Percentiles rank a stretch among this genome's conserved stretches.
Conservation (phyloP, 164 flowering plant genomes). For the Nelumbo lutea region DNA sequence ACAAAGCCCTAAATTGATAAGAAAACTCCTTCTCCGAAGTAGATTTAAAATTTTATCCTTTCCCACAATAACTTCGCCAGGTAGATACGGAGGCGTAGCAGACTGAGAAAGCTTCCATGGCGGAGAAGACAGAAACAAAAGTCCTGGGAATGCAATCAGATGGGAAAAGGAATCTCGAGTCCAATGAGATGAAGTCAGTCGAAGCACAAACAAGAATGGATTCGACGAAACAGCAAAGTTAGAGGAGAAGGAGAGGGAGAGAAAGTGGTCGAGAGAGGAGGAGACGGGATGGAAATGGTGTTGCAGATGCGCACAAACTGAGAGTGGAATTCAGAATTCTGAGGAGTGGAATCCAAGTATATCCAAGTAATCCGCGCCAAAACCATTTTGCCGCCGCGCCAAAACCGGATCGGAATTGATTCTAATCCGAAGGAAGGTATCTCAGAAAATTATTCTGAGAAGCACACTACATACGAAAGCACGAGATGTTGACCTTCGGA, state of each 20-base stretch:
- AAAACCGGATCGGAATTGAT: too few relatives aligned
- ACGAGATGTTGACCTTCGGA: too few relatives aligned
- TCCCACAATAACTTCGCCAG: conserved; percentile 32
- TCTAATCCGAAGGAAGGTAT: too few relatives aligned
- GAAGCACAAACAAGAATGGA: conserved; percentile 4
- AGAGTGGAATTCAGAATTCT: conserved; percentile 7
- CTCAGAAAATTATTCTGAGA: too few relatives aligned
- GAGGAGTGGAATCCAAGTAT: background rate
- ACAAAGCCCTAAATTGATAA: conserved; percentile 20
- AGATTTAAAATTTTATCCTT: conserved; percentile 34
- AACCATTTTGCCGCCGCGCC: too few relatives aligned
- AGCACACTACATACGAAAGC: too few relatives aligned
- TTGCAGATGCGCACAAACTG: conserved; percentile 1
- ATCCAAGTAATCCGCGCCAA: too few relatives aligned
- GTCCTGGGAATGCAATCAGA: conserved; percentile 46
- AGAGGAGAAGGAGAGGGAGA: background rate
- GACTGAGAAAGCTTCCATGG: conserved; percentile 82
- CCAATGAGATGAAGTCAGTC: conserved; percentile 11
- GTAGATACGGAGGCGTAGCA: conserved; percentile 63
- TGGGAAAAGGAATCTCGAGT: conserved; percentile 28
- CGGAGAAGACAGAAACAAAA: conserved; percentile 63
- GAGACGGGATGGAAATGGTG: conserved; percentile 9
- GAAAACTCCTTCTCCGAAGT: conserved; percentile 20
- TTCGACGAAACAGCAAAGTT: background rate
- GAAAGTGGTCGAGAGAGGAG: conserved; percentile 4